Conservation (phyloP, 2,329 filamentous ascomycete species). For the Coleophoma cylindrospora region DNA sequence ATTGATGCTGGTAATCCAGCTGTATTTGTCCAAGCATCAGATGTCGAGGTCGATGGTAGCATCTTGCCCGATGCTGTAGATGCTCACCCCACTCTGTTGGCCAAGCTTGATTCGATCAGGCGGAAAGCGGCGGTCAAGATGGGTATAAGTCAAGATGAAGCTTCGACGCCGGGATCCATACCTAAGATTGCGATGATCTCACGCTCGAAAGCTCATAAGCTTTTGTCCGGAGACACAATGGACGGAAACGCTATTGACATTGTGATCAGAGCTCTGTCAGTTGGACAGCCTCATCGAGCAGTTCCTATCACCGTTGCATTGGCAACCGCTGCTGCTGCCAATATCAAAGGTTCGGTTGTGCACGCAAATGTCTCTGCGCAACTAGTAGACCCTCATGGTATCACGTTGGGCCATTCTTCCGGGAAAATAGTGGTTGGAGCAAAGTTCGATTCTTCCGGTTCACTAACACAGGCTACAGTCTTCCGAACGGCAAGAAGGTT, state of each 20-base stretch:
- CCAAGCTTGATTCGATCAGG: conserved; percentile 50
- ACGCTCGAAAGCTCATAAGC: conserved; percentile 27
- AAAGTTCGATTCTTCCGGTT: conserved; percentile 29
- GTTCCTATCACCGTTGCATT: conserved; percentile 51
- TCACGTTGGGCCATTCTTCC: conserved; percentile 40
- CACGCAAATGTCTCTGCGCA: conserved; percentile 20
- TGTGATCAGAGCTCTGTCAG: conserved; percentile 45
- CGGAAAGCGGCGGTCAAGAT: conserved; percentile 52
- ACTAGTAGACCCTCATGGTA: conserved; percentile 24
- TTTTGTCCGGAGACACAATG: conserved; percentile 32
- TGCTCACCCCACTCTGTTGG: conserved; percentile 34
- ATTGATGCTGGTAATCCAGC: conserved; percentile 62
- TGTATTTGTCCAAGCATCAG: conserved; percentile 52
- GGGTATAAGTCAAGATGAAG: conserved; percentile 44
- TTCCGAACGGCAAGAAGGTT: conserved; percentile 41
- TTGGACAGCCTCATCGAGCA: conserved; percentile 51
- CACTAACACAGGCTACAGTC: conserved; percentile 33
- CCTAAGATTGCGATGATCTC: conserved; percentile 60
- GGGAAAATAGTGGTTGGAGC: conserved; percentile 38
- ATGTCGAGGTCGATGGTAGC: conserved; percentile 43
- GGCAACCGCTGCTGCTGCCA: conserved; percentile 40
- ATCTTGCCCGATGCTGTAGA: conserved; percentile 51
- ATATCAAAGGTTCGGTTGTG: conserved; percentile 35
- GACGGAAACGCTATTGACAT: conserved; percentile 28
- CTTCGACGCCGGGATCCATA: conserved; percentile 47